Percentiles rank a stretch among this genome's conserved stretches.
Conservation (phyloP, 805 yeast genomes). For the Yamadazyma endophytica region DNA sequence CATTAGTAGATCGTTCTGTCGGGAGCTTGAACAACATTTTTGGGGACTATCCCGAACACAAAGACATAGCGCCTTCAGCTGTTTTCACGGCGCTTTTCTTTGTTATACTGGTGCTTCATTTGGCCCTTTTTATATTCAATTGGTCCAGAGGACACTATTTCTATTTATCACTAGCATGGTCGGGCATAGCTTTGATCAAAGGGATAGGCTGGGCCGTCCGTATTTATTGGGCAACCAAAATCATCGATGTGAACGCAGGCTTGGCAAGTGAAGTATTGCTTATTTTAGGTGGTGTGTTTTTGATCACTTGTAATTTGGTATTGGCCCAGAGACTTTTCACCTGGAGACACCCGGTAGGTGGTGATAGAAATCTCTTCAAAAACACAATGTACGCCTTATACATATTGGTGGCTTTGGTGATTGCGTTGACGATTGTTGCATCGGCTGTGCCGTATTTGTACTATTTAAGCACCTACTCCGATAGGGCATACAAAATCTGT, state of each 20-base stretch:
- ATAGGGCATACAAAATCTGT: constrained; percentile 18
- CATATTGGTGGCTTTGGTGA: constrained; percentile 48
- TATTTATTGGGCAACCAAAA: constrained; percentile 51
- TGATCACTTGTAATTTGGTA: constrained; percentile 56
- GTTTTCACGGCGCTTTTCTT: constrained; percentile 51
- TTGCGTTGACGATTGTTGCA: constrained; percentile 61
- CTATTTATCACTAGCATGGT: constrained; percentile 48
- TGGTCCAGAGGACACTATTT: constrained; percentile 55
- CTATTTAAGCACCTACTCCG: constrained; percentile 36
- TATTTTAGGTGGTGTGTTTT: constrained; percentile 50
- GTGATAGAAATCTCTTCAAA: constrained; percentile 50
- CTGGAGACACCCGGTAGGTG: constrained; percentile 73
- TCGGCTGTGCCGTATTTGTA: constrained; percentile 60
- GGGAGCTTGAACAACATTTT: constrained; percentile 47
- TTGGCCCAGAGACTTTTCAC: constrained; percentile 71
- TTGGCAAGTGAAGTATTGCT: constrained; percentile 54
- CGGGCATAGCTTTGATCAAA: constrained; percentile 47
- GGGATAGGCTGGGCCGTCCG: constrained; percentile 58
- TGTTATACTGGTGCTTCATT: constrained; percentile 43
- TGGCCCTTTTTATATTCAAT: constrained; percentile 47
- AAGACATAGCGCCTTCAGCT: constrained; percentile 57
- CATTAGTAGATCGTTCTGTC: constrained; percentile 31
- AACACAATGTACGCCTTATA: constrained; percentile 46
- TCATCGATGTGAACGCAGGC: constrained; percentile 44
- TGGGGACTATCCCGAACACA: constrained; percentile 56